Conservation (phyloP, 2,329 filamentous ascomycete genomes). For the Botrytis pseudocinerea region DNA sequence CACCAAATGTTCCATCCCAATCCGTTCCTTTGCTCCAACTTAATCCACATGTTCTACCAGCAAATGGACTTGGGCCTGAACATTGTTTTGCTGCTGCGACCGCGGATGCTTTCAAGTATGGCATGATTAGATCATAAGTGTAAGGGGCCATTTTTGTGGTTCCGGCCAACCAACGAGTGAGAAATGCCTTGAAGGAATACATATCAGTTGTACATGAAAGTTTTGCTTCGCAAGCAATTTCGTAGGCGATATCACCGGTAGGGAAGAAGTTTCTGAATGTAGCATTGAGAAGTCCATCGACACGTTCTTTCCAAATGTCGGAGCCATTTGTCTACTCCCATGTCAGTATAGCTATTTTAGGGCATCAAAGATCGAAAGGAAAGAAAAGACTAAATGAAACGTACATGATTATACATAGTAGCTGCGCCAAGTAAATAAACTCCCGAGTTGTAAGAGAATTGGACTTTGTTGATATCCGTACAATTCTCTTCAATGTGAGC, state of each 20-base stretch:
- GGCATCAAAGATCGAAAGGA: conserved; percentile 44
- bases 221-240: conserved; percentile 58
- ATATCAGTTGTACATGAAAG: conserved; percentile 62
- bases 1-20: conserved; percentile 57
- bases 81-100: conserved; percentile 57
- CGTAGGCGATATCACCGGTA: conserved; percentile 55
- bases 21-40: conserved; percentile 54
- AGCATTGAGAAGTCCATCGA: conserved; percentile 41
- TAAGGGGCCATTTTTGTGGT: conserved; percentile 60
- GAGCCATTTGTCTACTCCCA: conserved; percentile 41
- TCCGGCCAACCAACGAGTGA: conserved; percentile 60
- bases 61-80: conserved; percentile 52
- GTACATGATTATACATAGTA: conserved; percentile 51
- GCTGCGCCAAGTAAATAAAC: conserved; percentile 59
- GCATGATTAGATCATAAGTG: conserved; percentile 55
- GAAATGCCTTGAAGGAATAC: conserved; percentile 65
- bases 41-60: conserved; percentile 56
- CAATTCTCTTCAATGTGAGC: conserved; percentile 50
- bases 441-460: conserved; percentile 72
- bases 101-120: conserved; percentile 56
- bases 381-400: conserved; percentile 48
- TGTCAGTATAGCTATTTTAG: conserved; percentile 10
- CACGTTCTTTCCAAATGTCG: conserved; percentile 43
- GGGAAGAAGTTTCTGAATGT: conserved; percentile 44
- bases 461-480: conserved; percentile 54